Conservation (phyloP, 1,284 basidiomycete genomes). For the Bjerkandera adusta region DNA sequence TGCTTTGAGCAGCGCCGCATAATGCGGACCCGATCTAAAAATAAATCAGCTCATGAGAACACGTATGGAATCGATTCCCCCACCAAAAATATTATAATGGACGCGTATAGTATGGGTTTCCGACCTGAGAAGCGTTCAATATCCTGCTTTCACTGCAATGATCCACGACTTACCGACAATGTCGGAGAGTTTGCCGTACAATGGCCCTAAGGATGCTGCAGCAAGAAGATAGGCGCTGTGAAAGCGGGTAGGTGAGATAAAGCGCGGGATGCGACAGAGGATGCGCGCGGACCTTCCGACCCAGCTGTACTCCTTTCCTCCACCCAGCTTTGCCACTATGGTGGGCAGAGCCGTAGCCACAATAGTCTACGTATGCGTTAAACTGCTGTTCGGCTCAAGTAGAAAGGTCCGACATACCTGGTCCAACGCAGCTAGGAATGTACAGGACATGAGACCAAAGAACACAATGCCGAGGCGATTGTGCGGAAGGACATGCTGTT, state of each 20-base stretch:
- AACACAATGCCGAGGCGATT: constrained; percentile 41
- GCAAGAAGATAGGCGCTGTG: constrained; percentile 71
- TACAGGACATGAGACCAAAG: constrained; percentile 38
- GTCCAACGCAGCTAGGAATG: constrained; percentile 42
- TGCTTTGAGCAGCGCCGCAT: constrained; percentile 79
- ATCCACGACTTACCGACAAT: constrained; percentile 38
- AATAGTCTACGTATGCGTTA: constrained; percentile 50
- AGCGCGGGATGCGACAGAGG: not conserved
- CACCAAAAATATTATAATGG: constrained; percentile 72
- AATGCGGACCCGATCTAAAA: constrained; percentile 73
- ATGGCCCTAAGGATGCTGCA: constrained; percentile 62
- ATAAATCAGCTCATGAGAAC: not conserved
- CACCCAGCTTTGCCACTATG: constrained; percentile 68
- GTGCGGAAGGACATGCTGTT: constrained; percentile 39
- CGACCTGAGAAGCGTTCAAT: constrained; percentile 41
- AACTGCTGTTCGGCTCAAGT: not conserved
- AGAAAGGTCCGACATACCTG: constrained; percentile 28
- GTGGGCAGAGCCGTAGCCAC: constrained; percentile 81
- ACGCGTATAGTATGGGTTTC: constrained; percentile 71
- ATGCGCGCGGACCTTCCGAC: constrained; percentile 60
- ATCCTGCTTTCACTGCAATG: not conserved
- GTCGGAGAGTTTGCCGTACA: constrained; percentile 78
- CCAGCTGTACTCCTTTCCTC: constrained; percentile 71
- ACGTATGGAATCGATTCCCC: constrained; percentile 10
- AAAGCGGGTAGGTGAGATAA: not conserved